These are phyloP conservation scores for Corymbia citriodora DNA, from an alignment of 441 rosid genomes.

Conservation along the genomic window DNA sequence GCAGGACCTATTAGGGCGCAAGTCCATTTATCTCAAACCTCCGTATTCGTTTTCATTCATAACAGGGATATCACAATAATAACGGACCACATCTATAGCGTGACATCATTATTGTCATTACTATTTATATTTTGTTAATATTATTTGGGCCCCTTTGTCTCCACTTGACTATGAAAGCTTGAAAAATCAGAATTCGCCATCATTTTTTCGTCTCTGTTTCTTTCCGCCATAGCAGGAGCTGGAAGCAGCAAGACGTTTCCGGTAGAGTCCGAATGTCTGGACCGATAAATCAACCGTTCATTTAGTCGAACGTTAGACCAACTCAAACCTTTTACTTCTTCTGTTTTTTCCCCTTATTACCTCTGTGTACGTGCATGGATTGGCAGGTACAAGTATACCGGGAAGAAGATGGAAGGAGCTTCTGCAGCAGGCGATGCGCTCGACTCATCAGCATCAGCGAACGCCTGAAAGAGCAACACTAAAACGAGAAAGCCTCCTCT, in stretches of 20 bases:
- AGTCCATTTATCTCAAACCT: background rate
- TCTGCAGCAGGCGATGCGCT: background rate
- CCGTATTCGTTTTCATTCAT: accelerated
- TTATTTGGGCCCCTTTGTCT: background rate
- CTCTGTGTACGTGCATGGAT: accelerated
- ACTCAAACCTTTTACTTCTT: background rate
- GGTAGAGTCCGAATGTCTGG: background rate
- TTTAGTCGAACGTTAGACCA: background rate
- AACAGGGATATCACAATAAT: accelerated
- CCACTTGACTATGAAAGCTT: accelerated
- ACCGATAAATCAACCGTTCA: background rate
- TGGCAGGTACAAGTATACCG: background rate
- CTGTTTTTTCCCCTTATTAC: accelerated
- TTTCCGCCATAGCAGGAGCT: background rate
- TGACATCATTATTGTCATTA: background rate
- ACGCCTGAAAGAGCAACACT: too few relatives aligned
- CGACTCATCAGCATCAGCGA: accelerated
- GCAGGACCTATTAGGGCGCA: background rate
- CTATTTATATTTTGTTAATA: too few relatives aligned
- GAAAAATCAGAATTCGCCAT: background rate
- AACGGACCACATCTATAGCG: accelerated
- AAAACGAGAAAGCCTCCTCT: background rate
- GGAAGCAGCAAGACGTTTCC: accelerated
- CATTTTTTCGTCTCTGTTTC: background rate
- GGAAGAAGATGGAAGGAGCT: background rate